phyloP scores from a whole-genome alignment of 2,329 filamentous ascomycete species.

The Clathrospora elynae region DNA sequence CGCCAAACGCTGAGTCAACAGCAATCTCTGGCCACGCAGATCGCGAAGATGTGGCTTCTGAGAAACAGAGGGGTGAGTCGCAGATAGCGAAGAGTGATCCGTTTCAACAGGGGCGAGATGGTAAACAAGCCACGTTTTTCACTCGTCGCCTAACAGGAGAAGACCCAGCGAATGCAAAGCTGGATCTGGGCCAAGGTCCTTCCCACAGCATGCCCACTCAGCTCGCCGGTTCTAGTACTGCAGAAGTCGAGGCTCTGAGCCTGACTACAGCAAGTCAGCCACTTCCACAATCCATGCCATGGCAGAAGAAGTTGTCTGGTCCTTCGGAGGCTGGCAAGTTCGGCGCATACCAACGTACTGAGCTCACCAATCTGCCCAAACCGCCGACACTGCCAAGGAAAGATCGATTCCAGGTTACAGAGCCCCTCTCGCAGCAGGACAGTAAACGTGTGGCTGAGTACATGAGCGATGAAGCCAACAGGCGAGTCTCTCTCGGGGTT shows the following conservation, averaged over 20 bases:
- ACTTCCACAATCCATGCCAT: not conserved
- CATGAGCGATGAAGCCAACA: too few species aligned
- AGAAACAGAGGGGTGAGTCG: slow-evolving; percentile 30
- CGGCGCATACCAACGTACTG: not conserved
- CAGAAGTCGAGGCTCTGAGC: not conserved
- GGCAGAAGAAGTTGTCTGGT: not conserved
- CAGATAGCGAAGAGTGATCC: slow-evolving; percentile 38
- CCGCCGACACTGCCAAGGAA: too few species aligned
- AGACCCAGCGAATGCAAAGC: not conserved
- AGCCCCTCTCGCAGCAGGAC: too few species aligned
- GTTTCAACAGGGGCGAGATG: slow-evolving; percentile 23
- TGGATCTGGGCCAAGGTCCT: not conserved
- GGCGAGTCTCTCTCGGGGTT: too few species aligned
- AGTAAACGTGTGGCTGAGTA: too few species aligned
- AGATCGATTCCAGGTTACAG: too few species aligned
- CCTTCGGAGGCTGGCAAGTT: not conserved
- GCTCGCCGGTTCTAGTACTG: not conserved
- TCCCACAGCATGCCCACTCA: slow-evolving; percentile 3
- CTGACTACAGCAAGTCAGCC: slow-evolving; percentile 1
- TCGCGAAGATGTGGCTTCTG: slow-evolving; percentile 36
- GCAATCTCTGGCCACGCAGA: slow-evolving; percentile 48
- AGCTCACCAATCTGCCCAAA: not conserved
- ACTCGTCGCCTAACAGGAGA: slow-evolving; percentile 36
- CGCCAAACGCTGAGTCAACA: slow-evolving; percentile 47
- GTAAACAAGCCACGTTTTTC: slow-evolving; percentile 28